Evolutionary conservation across 1,139 yeast species (phyloP).

Genomic region (Hansenula sp.): DNA sequence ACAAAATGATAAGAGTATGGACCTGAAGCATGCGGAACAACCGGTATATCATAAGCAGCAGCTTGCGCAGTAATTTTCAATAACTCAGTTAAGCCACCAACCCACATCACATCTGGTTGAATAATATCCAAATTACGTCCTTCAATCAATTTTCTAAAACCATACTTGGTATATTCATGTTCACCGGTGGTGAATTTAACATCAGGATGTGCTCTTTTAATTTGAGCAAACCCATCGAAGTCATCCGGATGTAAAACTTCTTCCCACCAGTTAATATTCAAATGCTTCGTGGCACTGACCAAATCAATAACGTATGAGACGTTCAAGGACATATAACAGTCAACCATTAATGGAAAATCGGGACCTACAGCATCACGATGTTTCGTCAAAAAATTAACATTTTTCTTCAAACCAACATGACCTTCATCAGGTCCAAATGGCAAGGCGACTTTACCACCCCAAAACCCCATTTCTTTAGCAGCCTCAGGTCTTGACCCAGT

Average conservation of each 20-base stretch:
- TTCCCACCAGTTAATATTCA: slow-evolving; percentile 48
- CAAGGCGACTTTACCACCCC: slow-evolving; percentile 48
- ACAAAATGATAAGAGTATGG: slow-evolving; percentile 49
- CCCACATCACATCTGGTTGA: slow-evolving; percentile 53
- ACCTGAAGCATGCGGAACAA: slow-evolving; percentile 49
- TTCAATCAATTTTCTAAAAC: slow-evolving; percentile 45
- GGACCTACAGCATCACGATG: slow-evolving; percentile 44
- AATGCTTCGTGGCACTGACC: slow-evolving; percentile 37
- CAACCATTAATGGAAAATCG: slow-evolving; percentile 48
- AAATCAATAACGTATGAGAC: slow-evolving; percentile 44
- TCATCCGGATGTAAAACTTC: slow-evolving; percentile 50
- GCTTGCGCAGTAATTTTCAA: slow-evolving; percentile 44
- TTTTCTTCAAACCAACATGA: slow-evolving; percentile 38
- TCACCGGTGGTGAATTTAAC: slow-evolving; percentile 48
- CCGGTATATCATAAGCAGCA: slow-evolving; percentile 48
- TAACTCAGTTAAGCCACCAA: slow-evolving; percentile 46
- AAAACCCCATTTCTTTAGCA: slow-evolving; percentile 43
- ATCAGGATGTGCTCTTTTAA: slow-evolving; percentile 42
- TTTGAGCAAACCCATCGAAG: slow-evolving; percentile 39
- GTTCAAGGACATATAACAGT: slow-evolving; percentile 46
- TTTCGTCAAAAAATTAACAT: slow-evolving; percentile 38
- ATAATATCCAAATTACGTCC: slow-evolving; percentile 43
- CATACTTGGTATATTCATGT: slow-evolving; percentile 47
- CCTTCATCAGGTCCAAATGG: slow-evolving; percentile 51
- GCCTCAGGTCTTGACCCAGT: slow-evolving; percentile 44